Percentiles rank a stretch among this genome's conserved stretches.
phyloP scores from a whole-genome alignment of 116 monocot species.

The Papilionanthe hybrid region DNA sequence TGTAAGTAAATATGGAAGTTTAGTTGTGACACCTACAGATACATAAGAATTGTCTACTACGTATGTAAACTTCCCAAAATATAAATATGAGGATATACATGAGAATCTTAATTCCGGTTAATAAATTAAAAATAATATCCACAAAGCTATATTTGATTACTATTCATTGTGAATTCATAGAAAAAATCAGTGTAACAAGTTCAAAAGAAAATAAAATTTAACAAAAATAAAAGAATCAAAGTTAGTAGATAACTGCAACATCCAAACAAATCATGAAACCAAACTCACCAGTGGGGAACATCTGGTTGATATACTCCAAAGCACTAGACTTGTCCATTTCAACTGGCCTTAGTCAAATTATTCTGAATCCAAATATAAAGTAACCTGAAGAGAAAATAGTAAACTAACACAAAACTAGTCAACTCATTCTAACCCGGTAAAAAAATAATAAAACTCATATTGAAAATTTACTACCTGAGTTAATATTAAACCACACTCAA shows the following conservation, averaged over 20 bases:
- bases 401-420: background rate
- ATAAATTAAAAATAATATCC: background rate
- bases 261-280: background rate
- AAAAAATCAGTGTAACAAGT: background rate
- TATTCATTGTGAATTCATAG: background rate
- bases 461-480: background rate
- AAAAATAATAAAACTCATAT: background rate
- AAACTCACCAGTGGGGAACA: constrained; percentile 88
- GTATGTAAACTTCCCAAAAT: background rate
- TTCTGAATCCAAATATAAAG: background rate
- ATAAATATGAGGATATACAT: background rate
- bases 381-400: background rate
- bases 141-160: background rate
- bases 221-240: background rate
- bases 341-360: background rate
- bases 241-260: background rate
- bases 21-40: no score
- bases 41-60: no score
- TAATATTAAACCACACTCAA: no score
- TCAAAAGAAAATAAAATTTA: background rate
- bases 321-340: constrained; percentile 92
- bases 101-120: background rate
- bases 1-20: no score
- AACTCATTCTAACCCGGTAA: background rate
- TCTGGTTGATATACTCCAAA: constrained; percentile 96